Base-by-base conservation (phyloP, 2,329 filamentous ascomycete species). In the Penicillium sp. region DNA sequence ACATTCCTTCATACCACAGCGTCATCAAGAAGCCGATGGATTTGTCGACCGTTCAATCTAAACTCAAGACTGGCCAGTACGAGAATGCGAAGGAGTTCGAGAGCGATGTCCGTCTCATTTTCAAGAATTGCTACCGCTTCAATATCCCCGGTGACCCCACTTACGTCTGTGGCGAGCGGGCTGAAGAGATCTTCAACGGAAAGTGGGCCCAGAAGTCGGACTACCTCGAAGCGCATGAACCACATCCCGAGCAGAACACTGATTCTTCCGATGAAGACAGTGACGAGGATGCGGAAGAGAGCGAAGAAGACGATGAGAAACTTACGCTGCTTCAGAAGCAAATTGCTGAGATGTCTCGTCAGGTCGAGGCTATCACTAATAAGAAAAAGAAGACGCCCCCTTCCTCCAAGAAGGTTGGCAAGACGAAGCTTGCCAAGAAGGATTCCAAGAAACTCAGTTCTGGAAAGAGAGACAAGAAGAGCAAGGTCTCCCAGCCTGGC, bases 1-100 rank as follows among this genome's bases (percentile, higher is more conserved):
- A 91, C 65, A 96, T 97, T 52, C 93, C 93, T 0, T 84, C 85
- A 22, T 98, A 98, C 66, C 88, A 93, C 67, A 88, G 85, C 62
- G 76, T 97, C 54, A 89, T 98, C 72, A 97, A 95, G 75, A 88
- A 90, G 66, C 93, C 93, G 0, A 98, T 97, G 91, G 91, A 98
- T 67, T 76, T 96, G 43, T 77, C 79, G 15, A 95, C 88, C n/a
- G 85, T 95, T 63, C 76, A 80, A 32, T 77, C 77, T 37, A 94
- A 94, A 69, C 76, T 96, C 35, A 81, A 84, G 58, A 76, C 76
- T 12, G 88, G 89, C 24, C 81, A 88, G 49, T 97, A 97, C 63
- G 79, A 82, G 57, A 88, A 78, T 49, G 78, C 87, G 1, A 89
- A 88, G 67, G 90, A 96, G 40, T 88, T 97, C 60, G 86, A 95